Base-by-base conservation (phyloP, 2,329 filamentous ascomycete genomes). In the Sporothrix phasma region DNA sequence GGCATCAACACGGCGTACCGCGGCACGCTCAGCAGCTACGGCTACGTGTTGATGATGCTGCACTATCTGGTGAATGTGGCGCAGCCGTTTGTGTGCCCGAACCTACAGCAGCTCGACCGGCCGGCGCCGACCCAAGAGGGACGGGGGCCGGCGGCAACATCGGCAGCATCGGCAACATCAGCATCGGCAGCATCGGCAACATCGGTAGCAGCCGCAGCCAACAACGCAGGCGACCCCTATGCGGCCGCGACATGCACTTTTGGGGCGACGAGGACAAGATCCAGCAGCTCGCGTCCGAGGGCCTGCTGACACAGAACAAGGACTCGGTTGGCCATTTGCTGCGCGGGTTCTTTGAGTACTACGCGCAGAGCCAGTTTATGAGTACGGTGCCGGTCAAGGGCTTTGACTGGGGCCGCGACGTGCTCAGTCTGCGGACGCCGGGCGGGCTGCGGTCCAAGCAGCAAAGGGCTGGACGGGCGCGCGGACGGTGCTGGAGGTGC, bases 1-100 rank as follows among this genome's bases (percentile, higher is more conserved):
- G 88, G 86, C 67, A 92, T 96, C 76, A 96, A 96, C 75, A 90
- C 87, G 47, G 86, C 90, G 1, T 95, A 95, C 72, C 87, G 87
- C 43, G 92, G 92, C 47, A 95, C 91, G 0, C 78, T 97, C 19
- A 92, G 89, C 61, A 93, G 89, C 68, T 96, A 96, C 71, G 92
- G 92, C 59, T 97, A 93, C 74, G 90, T 94, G 5, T 77, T 96
- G 45, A 96, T 97, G 92, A 86, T 95, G 4, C 78, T 96, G 17
- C 92, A 97, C 74, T 96, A 93, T 71, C 82, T 96, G 31, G 85
- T 94, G 71, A 96, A 96, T 69, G 75, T 96, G 61, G 88, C 84
- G 0, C 79, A 84, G 56, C 92, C 92, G 0, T 90, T 91, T 62
- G 88, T 97, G 19, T 86, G 90, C 65, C 90, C 89, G 0, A 96